Percentiles rank a stretch among this genome's conserved stretches.
Conservation (phyloP, 345 rosid species). For the Reutealis trisperma region DNA sequence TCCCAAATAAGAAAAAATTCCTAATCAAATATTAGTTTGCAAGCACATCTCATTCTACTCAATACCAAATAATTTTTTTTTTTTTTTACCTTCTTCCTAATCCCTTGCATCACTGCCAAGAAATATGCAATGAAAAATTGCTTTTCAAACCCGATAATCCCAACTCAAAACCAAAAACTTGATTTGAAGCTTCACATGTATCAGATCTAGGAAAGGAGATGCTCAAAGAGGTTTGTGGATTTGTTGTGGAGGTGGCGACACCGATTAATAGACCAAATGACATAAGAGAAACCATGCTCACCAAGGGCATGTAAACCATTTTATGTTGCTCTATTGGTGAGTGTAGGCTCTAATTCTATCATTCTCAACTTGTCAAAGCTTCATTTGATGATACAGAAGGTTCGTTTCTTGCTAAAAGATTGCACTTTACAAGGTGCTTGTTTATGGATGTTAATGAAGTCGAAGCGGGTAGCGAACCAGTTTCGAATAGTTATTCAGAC, state of each 20-base stretch:
- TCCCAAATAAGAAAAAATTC: no score
- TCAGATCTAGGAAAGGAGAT: conserved; percentile 70
- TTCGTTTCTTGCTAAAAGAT: conserved; percentile 57
- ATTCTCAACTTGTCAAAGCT: conserved; percentile 66
- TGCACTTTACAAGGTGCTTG: conserved; percentile 62
- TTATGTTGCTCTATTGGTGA: no score
- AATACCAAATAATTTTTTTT: no score
- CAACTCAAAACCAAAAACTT: conserved; percentile 2
- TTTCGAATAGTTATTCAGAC: conserved; percentile 47
- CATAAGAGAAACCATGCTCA: no score
- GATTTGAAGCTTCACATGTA: conserved; percentile 29
- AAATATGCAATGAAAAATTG: no score
- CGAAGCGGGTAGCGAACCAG: conserved; percentile 55
- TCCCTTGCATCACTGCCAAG: no score
- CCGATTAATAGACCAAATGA: no score
- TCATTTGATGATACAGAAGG: conserved; percentile 60
- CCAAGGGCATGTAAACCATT: no score
- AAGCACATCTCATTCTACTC: no score
- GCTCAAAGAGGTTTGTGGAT: conserved; percentile 50
- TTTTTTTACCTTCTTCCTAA: no score
- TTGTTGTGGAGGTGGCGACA: no score
- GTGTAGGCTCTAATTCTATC: conserved; percentile 18
- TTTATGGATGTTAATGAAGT: conserved; percentile 56
- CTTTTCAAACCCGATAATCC: conserved; percentile 5
- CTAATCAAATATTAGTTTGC: no score